These are phyloP conservation scores for Trypanosoma brucei DNA, from an alignment of 208 protist species.

Conservation along the genomic window DNA sequence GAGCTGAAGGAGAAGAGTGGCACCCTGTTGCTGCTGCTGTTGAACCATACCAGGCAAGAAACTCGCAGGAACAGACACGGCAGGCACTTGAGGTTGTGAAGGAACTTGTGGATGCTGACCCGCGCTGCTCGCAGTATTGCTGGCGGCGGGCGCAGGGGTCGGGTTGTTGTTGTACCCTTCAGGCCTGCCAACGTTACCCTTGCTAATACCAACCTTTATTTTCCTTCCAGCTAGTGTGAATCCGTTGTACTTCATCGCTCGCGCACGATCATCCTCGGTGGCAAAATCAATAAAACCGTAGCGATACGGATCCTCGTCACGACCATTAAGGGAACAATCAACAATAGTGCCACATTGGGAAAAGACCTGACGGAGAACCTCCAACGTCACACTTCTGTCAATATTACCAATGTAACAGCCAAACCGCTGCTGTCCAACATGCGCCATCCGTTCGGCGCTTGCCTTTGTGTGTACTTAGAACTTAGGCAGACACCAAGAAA, in stretches of 20 bases:
- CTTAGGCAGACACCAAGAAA: too few species aligned
- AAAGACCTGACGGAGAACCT: constrained; percentile 78
- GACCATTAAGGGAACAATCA: constrained; percentile 82
- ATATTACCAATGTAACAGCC: constrained; percentile 87
- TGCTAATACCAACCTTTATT: constrained; percentile 82
- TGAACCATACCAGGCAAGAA: constrained; percentile 25
- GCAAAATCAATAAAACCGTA: constrained; percentile 89
- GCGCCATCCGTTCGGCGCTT: constrained; percentile 7
- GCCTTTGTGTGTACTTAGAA: background rate
- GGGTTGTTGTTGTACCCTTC: constrained; percentile 23
- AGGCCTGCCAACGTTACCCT: constrained; percentile 71
- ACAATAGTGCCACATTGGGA: constrained; percentile 76
- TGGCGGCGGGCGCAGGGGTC: constrained; percentile 11
- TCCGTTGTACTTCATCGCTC: constrained; percentile 85
- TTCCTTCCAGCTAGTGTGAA: constrained; percentile 70
- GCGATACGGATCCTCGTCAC: constrained; percentile 71
- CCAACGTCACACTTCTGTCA: constrained; percentile 70
- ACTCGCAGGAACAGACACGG: constrained; percentile 1
- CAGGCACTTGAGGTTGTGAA: constrained; percentile 16
- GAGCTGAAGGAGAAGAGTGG: constrained; percentile 62
- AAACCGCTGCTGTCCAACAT: constrained; percentile 49
- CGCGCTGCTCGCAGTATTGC: constrained; percentile 3
- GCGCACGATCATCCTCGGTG: constrained; percentile 65
- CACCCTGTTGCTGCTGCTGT: constrained; percentile 45
- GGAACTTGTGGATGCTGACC: constrained; percentile 16